Conservation (phyloP, 805 yeast species). For the Sugiyamaella lignohabitans region DNA sequence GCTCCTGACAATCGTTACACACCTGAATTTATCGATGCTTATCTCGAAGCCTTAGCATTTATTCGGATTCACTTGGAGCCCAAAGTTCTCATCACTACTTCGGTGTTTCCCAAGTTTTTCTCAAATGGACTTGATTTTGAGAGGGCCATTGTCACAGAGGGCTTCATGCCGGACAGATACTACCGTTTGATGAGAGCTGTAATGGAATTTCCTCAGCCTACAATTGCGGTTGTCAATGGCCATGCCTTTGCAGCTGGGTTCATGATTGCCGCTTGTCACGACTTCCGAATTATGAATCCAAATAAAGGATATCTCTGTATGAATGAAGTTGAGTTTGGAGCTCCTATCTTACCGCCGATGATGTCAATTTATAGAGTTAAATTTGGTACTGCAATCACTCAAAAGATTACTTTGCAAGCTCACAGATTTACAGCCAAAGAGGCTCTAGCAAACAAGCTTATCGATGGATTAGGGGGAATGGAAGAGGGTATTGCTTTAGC, state of each 20-base stretch:
- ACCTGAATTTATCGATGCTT: slow-evolving; percentile 29
- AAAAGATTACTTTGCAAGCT: slow-evolving; percentile 30
- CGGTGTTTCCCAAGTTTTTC: slow-evolving; percentile 33
- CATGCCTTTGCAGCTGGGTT: slow-evolving; percentile 39
- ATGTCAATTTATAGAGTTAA: slow-evolving; percentile 30
- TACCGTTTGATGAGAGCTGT: slow-evolving; percentile 30
- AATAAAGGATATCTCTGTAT: slow-evolving; percentile 33
- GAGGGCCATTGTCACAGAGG: slow-evolving; percentile 29
- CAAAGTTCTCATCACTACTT: slow-evolving; percentile 34
- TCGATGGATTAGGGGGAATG: slow-evolving; percentile 32
- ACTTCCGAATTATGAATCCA: slow-evolving; percentile 36
- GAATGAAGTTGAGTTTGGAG: slow-evolving; percentile 36
- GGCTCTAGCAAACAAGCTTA: slow-evolving; percentile 26
- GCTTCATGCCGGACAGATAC: slow-evolving; percentile 30
- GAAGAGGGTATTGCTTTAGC: slow-evolving; percentile 31
- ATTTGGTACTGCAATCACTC: slow-evolving; percentile 27
- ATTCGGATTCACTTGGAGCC: slow-evolving; percentile 24
- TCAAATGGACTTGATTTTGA: slow-evolving; percentile 36
- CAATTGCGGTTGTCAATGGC: slow-evolving; percentile 35
- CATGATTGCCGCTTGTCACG: slow-evolving; percentile 34
- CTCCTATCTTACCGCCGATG: slow-evolving; percentile 33
- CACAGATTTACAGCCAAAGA: slow-evolving; percentile 31
- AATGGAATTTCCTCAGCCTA: slow-evolving; percentile 36
- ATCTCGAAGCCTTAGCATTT: slow-evolving; percentile 30
- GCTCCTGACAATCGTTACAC: slow-evolving; percentile 36